Percentiles rank a stretch among this genome's conserved stretches.
phyloP scores from a whole-genome alignment of 2,329 filamentous ascomycete genomes.

The Apiospora kogelbergensis region DNA sequence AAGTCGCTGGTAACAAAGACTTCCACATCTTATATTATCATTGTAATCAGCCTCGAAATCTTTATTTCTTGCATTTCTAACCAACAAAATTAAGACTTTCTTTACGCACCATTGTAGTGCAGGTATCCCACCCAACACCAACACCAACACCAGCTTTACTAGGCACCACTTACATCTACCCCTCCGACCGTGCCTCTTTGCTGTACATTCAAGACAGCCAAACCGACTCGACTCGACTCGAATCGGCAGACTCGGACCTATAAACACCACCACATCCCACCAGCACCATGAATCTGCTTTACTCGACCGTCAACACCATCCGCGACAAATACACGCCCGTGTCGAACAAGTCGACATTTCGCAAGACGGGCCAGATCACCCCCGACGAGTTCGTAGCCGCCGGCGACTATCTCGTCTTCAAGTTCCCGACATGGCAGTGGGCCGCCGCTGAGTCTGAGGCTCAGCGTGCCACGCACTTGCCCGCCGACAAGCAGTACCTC shows the following conservation, averaged over 20 bases:
- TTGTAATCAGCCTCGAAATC: background rate
- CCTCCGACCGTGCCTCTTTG: background rate
- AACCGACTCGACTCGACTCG: background rate
- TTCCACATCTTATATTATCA: background rate
- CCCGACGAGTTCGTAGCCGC: slow-evolving; percentile 95
- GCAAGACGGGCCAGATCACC: slow-evolving; percentile 90
- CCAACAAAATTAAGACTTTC: background rate
- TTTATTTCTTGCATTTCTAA: background rate
- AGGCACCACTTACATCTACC: background rate
- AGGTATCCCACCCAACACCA: background rate
- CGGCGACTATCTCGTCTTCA: slow-evolving; percentile 97
- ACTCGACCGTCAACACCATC: slow-evolving; percentile 88
- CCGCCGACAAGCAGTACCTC: slow-evolving; percentile 89
- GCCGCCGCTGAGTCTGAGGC: slow-evolving; percentile 79
- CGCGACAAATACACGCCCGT: slow-evolving; percentile 90
- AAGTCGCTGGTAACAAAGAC: background rate
- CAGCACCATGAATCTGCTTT: slow-evolving; percentile 78
- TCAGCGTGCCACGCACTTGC: slow-evolving; percentile 79
- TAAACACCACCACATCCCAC: background rate
- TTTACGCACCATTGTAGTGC: background rate
- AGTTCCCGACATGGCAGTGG: slow-evolving; percentile 99
- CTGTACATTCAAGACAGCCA: background rate
- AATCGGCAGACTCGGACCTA: background rate
- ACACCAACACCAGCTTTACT: background rate
- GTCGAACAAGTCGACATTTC: slow-evolving; percentile 88